A percentile compares a stretch with the other conserved stretches of the same genome.
phyloP scores from a whole-genome alignment of 306 rosid genomes.

The Vicia faba region DNA sequence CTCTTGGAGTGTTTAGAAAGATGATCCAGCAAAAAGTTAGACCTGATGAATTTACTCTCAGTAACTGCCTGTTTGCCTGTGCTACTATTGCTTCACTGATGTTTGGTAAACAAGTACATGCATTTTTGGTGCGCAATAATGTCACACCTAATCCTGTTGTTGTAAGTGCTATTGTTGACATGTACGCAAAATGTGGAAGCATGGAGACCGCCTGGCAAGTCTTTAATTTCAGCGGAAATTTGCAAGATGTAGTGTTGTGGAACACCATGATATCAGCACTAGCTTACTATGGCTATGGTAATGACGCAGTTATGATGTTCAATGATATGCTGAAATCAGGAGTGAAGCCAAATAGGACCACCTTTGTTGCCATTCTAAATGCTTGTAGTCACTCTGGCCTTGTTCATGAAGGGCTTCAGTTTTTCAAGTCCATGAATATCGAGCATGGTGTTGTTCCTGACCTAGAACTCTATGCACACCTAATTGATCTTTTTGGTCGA shows the following conservation, averaged over 20 bases:
- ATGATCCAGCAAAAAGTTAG: slow-evolving; percentile 56
- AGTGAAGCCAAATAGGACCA: slow-evolving; percentile 63
- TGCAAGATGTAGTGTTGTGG: slow-evolving; percentile 73
- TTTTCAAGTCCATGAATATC: slow-evolving; percentile 64
- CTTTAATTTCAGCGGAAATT: slow-evolving; percentile 52
- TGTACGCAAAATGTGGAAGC: slow-evolving; percentile 81
- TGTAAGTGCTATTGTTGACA: slow-evolving; percentile 72
- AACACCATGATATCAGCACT: slow-evolving; percentile 74
- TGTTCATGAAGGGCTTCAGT: slow-evolving; percentile 63
- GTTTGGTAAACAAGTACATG: slow-evolving; percentile 75
- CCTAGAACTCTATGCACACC: slow-evolving; percentile 75
- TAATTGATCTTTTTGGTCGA: slow-evolving; percentile 70
- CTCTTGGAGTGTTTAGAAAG: slow-evolving; percentile 59
- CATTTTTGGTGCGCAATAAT: slow-evolving; percentile 56
- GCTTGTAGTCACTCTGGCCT: slow-evolving; percentile 83
- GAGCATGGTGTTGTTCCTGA: slow-evolving; percentile 62
- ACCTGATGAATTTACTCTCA: slow-evolving; percentile 83
- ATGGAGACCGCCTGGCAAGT: slow-evolving; percentile 55
- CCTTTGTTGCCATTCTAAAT: slow-evolving; percentile 61
- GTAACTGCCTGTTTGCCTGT: slow-evolving; percentile 81
- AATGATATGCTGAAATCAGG: slow-evolving; percentile 60
- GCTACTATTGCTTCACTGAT: slow-evolving; percentile 61
- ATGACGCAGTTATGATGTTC: slow-evolving; percentile 57
- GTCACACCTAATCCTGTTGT: slow-evolving; percentile 67
- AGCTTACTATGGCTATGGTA: slow-evolving; percentile 65